Conservation (phyloP, 2,329 filamentous ascomycete species). For the Colletotrichum orchidophilum region DNA sequence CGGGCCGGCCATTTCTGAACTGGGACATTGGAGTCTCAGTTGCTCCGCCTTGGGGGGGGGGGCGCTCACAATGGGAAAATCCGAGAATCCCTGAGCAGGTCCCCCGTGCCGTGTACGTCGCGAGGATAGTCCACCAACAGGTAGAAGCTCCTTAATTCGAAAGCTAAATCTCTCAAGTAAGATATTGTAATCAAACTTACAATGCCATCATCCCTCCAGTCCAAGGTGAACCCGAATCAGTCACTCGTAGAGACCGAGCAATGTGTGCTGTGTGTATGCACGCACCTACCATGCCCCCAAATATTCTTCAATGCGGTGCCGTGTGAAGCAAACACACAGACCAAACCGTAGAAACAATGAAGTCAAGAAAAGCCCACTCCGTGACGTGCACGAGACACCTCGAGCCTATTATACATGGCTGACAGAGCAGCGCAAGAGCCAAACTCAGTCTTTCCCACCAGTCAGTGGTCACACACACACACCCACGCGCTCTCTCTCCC, state of each 20-base stretch:
- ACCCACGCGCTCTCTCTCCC: too few species aligned
- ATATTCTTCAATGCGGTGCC: background rate
- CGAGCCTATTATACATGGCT: conserved; percentile 24
- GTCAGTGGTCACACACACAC: background rate
- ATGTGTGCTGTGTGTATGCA: background rate
- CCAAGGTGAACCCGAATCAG: background rate
- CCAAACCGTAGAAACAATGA: conserved; percentile 1
- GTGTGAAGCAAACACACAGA: background rate
- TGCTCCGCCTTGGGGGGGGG: background rate
- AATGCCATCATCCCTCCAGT: background rate
- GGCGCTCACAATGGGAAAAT: background rate
- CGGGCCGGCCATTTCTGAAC: background rate
- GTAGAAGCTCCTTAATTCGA: background rate
- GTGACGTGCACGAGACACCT: conserved; percentile 30
- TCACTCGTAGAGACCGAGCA: background rate
- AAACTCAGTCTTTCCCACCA: background rate
- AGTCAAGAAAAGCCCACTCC: conserved; percentile 4
- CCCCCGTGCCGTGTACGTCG: background rate
- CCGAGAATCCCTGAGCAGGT: background rate
- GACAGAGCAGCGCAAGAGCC: conserved; percentile 12
- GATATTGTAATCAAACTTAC: background rate
- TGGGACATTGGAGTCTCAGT: conserved; percentile 7
- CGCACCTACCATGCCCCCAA: background rate
- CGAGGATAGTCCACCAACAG: background rate
- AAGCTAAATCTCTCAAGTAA: background rate